These are phyloP conservation scores for Fusarium irregulare DNA, from an alignment of 2,329 filamentous ascomycete species.

Conservation along the genomic window DNA sequence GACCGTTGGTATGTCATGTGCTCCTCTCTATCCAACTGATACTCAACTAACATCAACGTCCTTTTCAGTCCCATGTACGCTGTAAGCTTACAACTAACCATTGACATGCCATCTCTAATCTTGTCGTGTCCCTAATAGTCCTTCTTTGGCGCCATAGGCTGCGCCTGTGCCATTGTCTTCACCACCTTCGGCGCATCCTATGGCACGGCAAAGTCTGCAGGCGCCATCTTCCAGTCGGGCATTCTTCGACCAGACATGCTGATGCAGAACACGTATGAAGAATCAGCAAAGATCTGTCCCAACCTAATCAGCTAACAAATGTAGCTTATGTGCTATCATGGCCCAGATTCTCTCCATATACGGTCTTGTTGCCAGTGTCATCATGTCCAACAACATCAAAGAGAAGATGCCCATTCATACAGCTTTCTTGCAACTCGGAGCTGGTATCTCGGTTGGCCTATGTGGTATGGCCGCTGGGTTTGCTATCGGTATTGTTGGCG, in stretches of 20 bases:
- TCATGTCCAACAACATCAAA: constrained; percentile 55
- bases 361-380: constrained; percentile 58
- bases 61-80: constrained; percentile 56
- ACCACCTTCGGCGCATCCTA: constrained; percentile 62
- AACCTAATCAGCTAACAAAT: constrained; percentile 14
- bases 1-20: constrained; percentile 51
- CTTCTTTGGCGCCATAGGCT: constrained; percentile 58
- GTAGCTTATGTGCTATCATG: constrained; percentile 58
- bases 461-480: constrained; percentile 60
- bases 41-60: constrained; percentile 3
- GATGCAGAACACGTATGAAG: constrained; percentile 55
- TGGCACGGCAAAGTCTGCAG: constrained; percentile 57
- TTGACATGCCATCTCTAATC: neutral
- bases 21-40: neutral
- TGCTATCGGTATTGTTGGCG: constrained; percentile 60
- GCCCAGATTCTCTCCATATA: constrained; percentile 62
- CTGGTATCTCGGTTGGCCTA: constrained; percentile 57
- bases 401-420: constrained; percentile 58
- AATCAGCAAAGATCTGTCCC: neutral
- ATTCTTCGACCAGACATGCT: constrained; percentile 58
- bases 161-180: constrained; percentile 61
- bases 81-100: constrained; percentile 48
- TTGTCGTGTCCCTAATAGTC: constrained; percentile 42
- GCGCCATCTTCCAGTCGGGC: constrained; percentile 58
- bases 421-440: constrained; percentile 58